phyloP scores from a whole-genome alignment of 441 rosid genomes.

The Kokia cookei region DNA sequence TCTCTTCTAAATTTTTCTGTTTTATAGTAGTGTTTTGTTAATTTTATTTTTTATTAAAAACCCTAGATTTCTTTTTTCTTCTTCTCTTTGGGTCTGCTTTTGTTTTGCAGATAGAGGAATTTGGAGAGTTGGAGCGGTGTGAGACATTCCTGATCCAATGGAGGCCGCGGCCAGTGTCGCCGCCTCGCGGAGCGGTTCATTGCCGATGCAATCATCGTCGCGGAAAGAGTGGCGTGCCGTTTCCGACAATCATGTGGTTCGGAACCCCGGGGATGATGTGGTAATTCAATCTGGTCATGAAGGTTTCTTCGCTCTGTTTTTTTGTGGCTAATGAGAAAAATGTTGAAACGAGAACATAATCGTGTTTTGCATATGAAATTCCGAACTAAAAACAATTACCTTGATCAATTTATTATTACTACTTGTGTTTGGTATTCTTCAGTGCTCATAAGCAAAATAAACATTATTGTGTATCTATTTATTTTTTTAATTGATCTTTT shows the following conservation, averaged over 20 bases:
- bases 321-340: constrained; percentile 11
- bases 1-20: not conserved
- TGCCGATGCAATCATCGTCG: constrained; percentile 51
- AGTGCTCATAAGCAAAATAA: not conserved
- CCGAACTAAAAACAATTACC: not conserved
- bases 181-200: constrained; percentile 59
- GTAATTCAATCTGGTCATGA: constrained; percentile 9
- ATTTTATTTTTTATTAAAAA: not conserved
- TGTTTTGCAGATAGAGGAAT: not conserved
- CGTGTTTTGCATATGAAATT: constrained; percentile 1
- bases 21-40: constrained; percentile 20
- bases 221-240: constrained; percentile 96
- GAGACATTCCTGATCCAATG: constrained; percentile 36
- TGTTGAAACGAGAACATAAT: not conserved
- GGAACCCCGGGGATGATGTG: constrained; percentile 55
- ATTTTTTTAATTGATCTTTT: not conserved
- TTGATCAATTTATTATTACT: not conserved
- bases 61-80: constrained; percentile 22
- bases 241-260: constrained; percentile 64
- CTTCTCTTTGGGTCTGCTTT: constrained; percentile 20
- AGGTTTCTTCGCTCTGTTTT: not conserved
- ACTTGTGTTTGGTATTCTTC: not conserved
- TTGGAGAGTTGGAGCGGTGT: constrained; percentile 18
- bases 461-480: not conserved
- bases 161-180: constrained; percentile 69